phyloP scores from a whole-genome alignment of 2,329 filamentous ascomycete species.

The Fusarium euwallaceae region DNA sequence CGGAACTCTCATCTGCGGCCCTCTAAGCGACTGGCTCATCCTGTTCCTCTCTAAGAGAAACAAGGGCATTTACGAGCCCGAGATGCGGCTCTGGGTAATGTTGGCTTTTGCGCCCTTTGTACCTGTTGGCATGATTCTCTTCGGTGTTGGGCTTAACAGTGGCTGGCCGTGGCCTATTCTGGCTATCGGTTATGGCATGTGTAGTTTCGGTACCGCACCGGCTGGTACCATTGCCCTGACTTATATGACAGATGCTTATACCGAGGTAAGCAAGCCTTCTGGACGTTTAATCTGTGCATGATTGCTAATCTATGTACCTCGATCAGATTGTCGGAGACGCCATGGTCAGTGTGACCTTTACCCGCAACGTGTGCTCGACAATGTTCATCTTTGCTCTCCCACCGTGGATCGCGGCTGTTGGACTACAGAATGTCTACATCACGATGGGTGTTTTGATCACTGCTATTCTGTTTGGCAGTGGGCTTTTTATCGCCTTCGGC shows the following conservation, averaged over 20 bases:
- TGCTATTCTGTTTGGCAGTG: neutral
- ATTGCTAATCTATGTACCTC: neutral
- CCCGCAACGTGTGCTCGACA: neutral
- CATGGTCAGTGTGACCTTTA: constrained; percentile 10
- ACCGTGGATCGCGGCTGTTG: constrained; percentile 2
- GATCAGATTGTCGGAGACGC: constrained; percentile 7
- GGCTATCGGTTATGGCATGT: constrained; percentile 3
- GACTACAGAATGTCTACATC: constrained; percentile 6
- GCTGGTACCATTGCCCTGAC: constrained; percentile 2
- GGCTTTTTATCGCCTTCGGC: constrained; percentile 4
- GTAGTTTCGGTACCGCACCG: constrained; percentile 4
- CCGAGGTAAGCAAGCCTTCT: neutral
- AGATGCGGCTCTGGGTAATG: constrained; percentile 53
- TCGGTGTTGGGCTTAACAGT: constrained; percentile 9
- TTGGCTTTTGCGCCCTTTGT: neutral
- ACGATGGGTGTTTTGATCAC: constrained; percentile 7
- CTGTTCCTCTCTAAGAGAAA: constrained; percentile 53
- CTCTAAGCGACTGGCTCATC: constrained; percentile 54
- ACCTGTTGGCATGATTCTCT: neutral
- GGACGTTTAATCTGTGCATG: neutral
- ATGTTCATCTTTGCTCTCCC: constrained; percentile 16
- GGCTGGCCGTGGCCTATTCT: constrained; percentile 9
- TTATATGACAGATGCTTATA: constrained; percentile 11
- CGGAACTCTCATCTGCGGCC: constrained; percentile 53
- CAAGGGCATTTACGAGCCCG: constrained; percentile 57